These are phyloP conservation scores for Reticulomyxa filosa DNA, from an alignment of 78 protist genomes.

Conservation along the genomic window DNA sequence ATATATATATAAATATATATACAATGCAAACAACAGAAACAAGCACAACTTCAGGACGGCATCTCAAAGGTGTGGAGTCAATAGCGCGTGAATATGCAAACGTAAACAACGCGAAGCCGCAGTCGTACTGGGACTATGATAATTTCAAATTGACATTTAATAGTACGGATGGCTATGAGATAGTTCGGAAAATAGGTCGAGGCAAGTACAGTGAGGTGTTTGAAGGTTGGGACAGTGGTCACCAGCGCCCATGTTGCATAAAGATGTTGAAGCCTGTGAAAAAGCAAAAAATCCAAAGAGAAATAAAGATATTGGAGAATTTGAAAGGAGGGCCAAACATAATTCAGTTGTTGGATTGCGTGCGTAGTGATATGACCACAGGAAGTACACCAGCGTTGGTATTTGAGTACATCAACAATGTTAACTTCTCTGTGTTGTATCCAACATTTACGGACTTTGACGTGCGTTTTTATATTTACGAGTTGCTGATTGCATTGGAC, in stretches of 20 bases:
- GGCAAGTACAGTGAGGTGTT: conserved; percentile 99
- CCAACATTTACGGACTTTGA: conserved; percentile 79
- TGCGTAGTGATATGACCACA: too few species aligned
- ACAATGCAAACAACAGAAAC: too few species aligned
- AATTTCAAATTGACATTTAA: too few species aligned
- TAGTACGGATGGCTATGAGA: too few species aligned
- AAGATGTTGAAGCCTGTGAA: conserved; percentile 52
- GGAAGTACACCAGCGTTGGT: too few species aligned
- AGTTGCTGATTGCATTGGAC: too few species aligned
- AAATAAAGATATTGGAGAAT: conserved; percentile 76
- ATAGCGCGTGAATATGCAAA: conserved; percentile 14
- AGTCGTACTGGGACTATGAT: conserved; percentile 17
- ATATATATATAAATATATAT: too few species aligned
- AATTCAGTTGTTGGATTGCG: conserved; percentile 63
- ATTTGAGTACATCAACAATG: conserved; percentile 84
- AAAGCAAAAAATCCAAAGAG: conserved; percentile 86
- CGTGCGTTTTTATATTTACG: conserved; percentile 78
- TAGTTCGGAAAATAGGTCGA: conserved; percentile 85
- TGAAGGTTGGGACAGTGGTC: conserved; percentile 62
- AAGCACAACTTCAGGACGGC: too few species aligned
- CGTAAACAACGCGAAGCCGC: conserved; percentile 20
- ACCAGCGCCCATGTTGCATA: conserved; percentile 24
- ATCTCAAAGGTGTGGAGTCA: too few species aligned
- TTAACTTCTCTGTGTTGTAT: conserved; percentile 73
- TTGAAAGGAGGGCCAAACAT: conserved; percentile 87